These are phyloP conservation scores for Urochloa ruziziensis DNA, from an alignment of 176 grass and related monocot genomes.

Conservation along the genomic window DNA sequence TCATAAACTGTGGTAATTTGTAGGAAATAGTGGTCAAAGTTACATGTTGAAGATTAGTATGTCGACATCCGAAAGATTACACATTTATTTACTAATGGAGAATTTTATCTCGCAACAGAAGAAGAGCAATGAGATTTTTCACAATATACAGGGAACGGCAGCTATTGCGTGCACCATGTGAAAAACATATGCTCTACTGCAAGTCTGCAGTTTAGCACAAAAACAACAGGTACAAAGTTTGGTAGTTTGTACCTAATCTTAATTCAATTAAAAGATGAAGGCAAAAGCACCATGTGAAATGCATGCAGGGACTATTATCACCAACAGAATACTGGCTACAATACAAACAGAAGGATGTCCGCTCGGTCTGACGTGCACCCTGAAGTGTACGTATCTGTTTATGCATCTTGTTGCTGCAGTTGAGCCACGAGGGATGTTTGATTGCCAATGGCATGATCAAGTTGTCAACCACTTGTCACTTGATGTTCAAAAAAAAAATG, in stretches of 20 bases:
- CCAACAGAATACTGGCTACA: background rate
- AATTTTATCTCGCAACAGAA: background rate
- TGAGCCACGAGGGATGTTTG: background rate
- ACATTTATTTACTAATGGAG: background rate
- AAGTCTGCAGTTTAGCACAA: background rate
- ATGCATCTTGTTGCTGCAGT: background rate
- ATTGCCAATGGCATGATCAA: background rate
- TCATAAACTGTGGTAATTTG: too few species aligned
- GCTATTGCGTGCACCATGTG: background rate
- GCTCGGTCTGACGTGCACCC: background rate
- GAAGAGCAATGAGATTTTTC: background rate
- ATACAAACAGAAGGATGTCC: background rate
- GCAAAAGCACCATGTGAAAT: background rate
- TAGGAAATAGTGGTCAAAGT: too few species aligned
- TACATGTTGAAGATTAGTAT: too few species aligned
- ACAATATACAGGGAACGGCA: background rate
- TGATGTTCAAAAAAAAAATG: too few species aligned
- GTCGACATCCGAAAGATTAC: background rate
- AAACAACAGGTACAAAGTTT: background rate
- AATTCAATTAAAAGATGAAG: background rate
- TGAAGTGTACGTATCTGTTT: background rate
- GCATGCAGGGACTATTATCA: background rate
- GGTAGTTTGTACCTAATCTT: background rate
- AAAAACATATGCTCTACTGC: background rate
- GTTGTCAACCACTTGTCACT: background rate